phyloP scores from a whole-genome alignment of 2,329 filamentous ascomycete genomes.

The Simplicillium aogashimaense region DNA sequence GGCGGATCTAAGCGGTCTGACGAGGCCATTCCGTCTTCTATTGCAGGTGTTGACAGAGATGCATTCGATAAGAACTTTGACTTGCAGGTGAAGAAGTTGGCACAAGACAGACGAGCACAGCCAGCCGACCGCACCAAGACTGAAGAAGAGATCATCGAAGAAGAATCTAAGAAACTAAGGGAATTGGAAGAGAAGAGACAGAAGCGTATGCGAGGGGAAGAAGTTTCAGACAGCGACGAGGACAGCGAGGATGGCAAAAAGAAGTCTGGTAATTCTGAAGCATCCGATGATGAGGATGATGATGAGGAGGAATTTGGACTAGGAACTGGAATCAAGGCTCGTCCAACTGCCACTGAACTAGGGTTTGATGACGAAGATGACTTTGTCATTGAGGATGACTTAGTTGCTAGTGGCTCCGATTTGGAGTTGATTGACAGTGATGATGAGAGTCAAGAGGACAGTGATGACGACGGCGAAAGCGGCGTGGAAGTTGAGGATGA shows the following conservation, averaged over 20 bases:
- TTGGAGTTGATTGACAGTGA: constrained; percentile 47
- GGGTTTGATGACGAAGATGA: constrained; percentile 91
- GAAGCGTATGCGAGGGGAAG: constrained; percentile 78
- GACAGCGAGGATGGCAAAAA: constrained; percentile 30
- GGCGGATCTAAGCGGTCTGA: constrained; percentile 25
- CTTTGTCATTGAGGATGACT: constrained; percentile 80
- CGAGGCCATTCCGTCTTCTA: constrained; percentile 15
- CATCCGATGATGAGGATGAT: constrained; percentile 27
- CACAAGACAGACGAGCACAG: constrained; percentile 73
- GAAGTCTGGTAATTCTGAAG: constrained; percentile 24
- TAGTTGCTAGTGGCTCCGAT: constrained; percentile 73
- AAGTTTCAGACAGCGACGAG: constrained; percentile 56
- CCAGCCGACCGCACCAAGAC: constrained; percentile 87
- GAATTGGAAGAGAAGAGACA: constrained; percentile 75
- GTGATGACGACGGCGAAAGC: constrained; percentile 25
- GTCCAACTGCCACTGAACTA: constrained; percentile 49
- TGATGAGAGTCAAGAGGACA: constrained; percentile 40
- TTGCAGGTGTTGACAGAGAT: constrained; percentile 49
- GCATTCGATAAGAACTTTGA: constrained; percentile 84
- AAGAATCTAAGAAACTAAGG: constrained; percentile 67
- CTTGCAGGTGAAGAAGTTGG: constrained; percentile 67
- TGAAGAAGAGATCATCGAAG: constrained; percentile 71
- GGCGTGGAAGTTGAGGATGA: constrained; percentile 24
- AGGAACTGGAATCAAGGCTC: constrained; percentile 46
- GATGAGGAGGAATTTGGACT: constrained; percentile 50